Evolutionary conservation across 2,329 filamentous ascomycete species (phyloP).

Genomic region (Aspergillus pseudotamarii): DNA sequence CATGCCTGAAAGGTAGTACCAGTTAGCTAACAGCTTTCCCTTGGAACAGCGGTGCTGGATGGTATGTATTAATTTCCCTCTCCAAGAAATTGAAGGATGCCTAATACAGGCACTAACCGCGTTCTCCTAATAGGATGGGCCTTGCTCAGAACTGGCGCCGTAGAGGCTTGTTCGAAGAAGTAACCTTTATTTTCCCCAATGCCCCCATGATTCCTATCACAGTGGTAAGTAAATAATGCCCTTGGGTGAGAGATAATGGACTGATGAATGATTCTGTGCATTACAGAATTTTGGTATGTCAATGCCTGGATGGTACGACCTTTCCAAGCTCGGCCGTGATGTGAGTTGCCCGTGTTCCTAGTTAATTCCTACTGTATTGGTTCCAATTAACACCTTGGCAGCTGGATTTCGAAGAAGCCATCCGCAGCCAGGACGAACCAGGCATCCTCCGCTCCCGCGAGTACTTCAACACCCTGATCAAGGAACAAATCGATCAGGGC

Average conservation of each 20-base stretch:
- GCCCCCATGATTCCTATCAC: slow-evolving; percentile 86
- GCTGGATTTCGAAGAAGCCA: slow-evolving; percentile 46
- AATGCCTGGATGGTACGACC: slow-evolving; percentile 72
- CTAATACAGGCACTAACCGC: not conserved
- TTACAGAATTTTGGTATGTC: slow-evolving; percentile 70
- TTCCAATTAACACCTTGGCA: slow-evolving; percentile 17
- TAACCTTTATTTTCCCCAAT: slow-evolving; percentile 92
- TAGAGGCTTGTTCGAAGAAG: slow-evolving; percentile 78
- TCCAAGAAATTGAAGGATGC: not conserved
- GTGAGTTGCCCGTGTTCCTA: slow-evolving; percentile 28
- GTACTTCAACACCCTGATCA: slow-evolving; percentile 78
- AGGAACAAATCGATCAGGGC: slow-evolving; percentile 76
- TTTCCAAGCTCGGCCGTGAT: slow-evolving; percentile 48
- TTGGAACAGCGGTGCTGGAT: slow-evolving; percentile 49
- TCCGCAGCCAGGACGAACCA: slow-evolving; percentile 55
- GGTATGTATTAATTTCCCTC: slow-evolving; percentile 34
- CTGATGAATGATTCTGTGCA: not conserved
- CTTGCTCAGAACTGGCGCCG: slow-evolving; percentile 86
- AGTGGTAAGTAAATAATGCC: slow-evolving; percentile 52
- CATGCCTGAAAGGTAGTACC: not conserved
- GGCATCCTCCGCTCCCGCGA: slow-evolving; percentile 74
- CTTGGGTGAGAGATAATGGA: not conserved
- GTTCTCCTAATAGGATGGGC: slow-evolving; percentile 56
- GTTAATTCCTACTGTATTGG: slow-evolving; percentile 1
- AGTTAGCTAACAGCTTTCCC: slow-evolving; percentile 9